A percentile compares a stretch with the other conserved stretches of the same genome.
Evolutionary conservation across 116 monocot genomes (phyloP).

Genomic region (Zostera marina): DNA sequence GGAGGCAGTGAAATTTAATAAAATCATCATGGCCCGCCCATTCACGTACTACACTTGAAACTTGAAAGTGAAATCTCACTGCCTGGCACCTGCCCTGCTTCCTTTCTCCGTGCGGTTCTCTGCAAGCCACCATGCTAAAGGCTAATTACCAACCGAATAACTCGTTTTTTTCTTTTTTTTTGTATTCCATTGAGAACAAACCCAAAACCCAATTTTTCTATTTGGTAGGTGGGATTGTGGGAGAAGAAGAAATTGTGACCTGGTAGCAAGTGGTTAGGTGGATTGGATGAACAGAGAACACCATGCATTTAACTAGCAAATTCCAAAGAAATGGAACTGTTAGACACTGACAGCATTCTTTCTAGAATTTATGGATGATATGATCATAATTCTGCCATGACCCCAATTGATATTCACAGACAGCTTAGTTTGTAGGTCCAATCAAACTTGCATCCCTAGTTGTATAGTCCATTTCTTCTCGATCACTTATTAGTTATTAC

Average conservation of each 20-base stretch:
- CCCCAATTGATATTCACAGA: background rate
- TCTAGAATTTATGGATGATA: slow-evolving; percentile 6
- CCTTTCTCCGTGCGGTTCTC: background rate
- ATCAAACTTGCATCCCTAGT: slow-evolving; percentile 7
- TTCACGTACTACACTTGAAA: slow-evolving; percentile 12
- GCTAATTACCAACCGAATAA: too few relatives aligned
- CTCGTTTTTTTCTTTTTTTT: too few relatives aligned
- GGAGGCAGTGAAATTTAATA: background rate
- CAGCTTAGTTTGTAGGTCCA: slow-evolving; percentile 6
- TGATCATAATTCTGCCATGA: background rate
- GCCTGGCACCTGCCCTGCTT: background rate
- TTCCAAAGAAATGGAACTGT: slow-evolving; percentile 10
- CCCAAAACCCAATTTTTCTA: too few relatives aligned
- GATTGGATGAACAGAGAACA: background rate
- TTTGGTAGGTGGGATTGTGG: too few relatives aligned
- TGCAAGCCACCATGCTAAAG: too few relatives aligned
- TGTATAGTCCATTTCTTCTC: slow-evolving; percentile 3
- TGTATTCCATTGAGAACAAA: too few relatives aligned
- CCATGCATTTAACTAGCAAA: slow-evolving; percentile 3
- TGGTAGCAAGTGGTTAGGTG: background rate
- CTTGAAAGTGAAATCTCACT: slow-evolving; percentile 26
- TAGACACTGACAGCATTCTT: slow-evolving; percentile 4
- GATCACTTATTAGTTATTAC: slow-evolving; percentile 1
- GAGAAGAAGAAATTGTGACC: too few relatives aligned
- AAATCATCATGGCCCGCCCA: slow-evolving; percentile 5